Percentiles rank a stretch among this genome's conserved stretches.
phyloP scores from a whole-genome alignment of 257 asterid genomes.

The Solanum chiquidenum region DNA sequence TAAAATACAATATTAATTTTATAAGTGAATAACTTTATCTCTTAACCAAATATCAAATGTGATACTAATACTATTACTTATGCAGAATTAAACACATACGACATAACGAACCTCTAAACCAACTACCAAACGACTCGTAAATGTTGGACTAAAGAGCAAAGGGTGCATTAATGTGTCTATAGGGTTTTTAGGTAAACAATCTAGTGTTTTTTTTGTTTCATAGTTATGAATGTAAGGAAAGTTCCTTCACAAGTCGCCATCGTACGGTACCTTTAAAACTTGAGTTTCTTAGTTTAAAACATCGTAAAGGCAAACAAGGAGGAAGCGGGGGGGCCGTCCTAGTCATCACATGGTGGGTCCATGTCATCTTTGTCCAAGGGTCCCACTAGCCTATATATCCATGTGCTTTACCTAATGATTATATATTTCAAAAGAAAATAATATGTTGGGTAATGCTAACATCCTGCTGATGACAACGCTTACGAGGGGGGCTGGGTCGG shows the following conservation, averaged over 20 bases:
- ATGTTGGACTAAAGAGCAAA: not conserved
- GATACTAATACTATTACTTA: not conserved
- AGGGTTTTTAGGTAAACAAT: not conserved
- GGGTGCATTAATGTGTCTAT: not conserved
- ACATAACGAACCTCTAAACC: not conserved
- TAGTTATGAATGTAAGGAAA: not conserved
- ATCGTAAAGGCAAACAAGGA: not conserved
- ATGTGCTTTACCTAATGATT: constrained; percentile 21
- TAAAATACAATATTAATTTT: too few relatives aligned
- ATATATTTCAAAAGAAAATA: not conserved
- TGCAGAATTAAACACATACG: not conserved
- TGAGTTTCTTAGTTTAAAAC: not conserved
- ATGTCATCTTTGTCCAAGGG: constrained; percentile 1
- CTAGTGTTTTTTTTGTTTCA: not conserved
- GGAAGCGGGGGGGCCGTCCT: not conserved
- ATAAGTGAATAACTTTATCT: not conserved
- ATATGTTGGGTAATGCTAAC: too few relatives aligned
- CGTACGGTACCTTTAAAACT: constrained; percentile 2
- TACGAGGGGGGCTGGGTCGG: too few relatives aligned
- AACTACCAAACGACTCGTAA: not conserved
- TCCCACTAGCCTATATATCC: constrained; percentile 6
- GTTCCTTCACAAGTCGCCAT: constrained; percentile 9
- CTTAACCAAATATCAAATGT: not conserved
- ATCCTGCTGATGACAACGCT: too few relatives aligned
- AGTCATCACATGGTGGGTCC: constrained; percentile 28